phyloP scores from a whole-genome alignment of 768 basidiomycete genomes.

The Serpula lacrymans region DNA sequence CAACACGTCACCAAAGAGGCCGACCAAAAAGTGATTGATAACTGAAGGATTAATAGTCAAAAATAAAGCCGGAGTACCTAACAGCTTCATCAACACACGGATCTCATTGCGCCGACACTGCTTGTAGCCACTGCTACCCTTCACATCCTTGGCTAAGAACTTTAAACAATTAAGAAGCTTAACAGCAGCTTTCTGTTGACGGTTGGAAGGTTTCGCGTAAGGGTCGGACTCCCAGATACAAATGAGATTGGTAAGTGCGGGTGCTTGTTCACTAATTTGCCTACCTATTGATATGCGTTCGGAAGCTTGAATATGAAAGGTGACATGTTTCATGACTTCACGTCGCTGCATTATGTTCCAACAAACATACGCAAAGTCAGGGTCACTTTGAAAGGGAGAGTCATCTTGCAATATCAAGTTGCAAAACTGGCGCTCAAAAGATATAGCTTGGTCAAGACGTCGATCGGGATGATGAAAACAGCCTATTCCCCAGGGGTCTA shows the following conservation, averaged over 20 bases:
- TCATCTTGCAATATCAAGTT: neutral
- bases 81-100: constrained; percentile 24
- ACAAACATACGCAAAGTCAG: constrained; percentile 14
- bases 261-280: too few relatives aligned
- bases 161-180: constrained; percentile 16
- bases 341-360: constrained; percentile 15
- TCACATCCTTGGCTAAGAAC: constrained; percentile 11
- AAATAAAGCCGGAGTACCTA: constrained; percentile 38
- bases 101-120: constrained; percentile 36
- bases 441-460: too few relatives aligned
- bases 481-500: constrained; percentile 13
- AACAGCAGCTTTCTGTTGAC: neutral
- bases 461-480: constrained; percentile 3
- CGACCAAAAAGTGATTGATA: constrained; percentile 35
- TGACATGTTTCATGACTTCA: too few relatives aligned
- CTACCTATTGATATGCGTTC: too few relatives aligned
- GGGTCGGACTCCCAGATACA: neutral
- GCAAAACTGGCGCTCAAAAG: too few relatives aligned
- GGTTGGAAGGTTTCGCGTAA: neutral
- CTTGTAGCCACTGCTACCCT: constrained; percentile 27
- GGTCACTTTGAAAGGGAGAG: constrained; percentile 6
- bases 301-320: too few relatives aligned
- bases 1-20: constrained; percentile 4
- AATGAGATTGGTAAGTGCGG: too few relatives aligned
- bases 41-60: constrained; percentile 46